Percentiles rank a stretch among this genome's conserved stretches.
These are phyloP conservation scores for Fallopia convolvulus DNA, from an alignment of 148 eudicot species.

Conservation along the genomic window DNA sequence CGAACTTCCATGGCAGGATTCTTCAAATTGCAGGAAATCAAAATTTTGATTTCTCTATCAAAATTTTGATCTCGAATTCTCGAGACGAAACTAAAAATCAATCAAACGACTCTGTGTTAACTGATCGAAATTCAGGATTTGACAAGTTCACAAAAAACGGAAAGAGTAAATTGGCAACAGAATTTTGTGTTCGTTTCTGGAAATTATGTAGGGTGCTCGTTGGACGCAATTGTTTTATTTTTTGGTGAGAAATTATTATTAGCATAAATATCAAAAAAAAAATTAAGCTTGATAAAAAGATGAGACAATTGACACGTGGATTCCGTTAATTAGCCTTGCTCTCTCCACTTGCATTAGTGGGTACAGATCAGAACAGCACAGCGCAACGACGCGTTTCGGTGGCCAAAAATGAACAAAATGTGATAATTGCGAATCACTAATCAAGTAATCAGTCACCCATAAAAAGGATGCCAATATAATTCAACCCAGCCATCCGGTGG, in stretches of 20 bases:
- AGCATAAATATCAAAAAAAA: too few species aligned
- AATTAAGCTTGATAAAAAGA: neutral
- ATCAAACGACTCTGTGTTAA: neutral
- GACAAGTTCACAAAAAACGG: neutral
- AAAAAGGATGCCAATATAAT: too few species aligned
- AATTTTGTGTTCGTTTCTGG: neutral
- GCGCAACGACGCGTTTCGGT: constrained; percentile 5
- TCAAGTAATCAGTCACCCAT: too few species aligned
- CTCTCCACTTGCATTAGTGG: neutral
- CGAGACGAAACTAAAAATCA: neutral
- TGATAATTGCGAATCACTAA: neutral
- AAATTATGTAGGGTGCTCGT: neutral
- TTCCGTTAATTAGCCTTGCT: neutral
- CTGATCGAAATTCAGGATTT: neutral
- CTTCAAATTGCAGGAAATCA: constrained; percentile 5
- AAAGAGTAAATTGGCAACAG: neutral
- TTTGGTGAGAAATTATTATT: neutral
- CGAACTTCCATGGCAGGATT: constrained; percentile 11
- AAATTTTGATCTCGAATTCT: neutral
- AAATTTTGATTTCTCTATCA: neutral
- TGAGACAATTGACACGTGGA: neutral
- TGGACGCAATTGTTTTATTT: neutral
- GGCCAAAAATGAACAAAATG: neutral
- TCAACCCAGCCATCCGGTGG: too few species aligned
- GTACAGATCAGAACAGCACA: neutral